phyloP scores from a whole-genome alignment of 75 land plant genomes.

The Larix kaempferi region DNA sequence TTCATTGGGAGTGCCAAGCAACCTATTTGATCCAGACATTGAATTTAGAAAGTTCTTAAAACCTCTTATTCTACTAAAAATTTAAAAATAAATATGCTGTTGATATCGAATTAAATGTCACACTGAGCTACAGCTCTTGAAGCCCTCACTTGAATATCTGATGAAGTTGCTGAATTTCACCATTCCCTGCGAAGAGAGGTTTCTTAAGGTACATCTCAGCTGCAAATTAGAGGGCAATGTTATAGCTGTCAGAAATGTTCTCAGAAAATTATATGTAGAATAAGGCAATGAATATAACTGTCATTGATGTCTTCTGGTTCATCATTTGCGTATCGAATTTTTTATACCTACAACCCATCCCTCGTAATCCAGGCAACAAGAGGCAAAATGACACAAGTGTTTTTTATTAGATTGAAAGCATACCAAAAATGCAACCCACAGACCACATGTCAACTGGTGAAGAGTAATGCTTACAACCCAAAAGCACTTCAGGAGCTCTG shows the following conservation, averaged over 20 bases:
- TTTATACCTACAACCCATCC: background rate
- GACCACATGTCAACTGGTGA: conserved; percentile 33
- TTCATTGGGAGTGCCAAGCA: conserved; percentile 34
- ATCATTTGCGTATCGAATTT: too few species aligned
- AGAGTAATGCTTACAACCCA: conserved; percentile 33
- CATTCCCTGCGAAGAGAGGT: conserved; percentile 27
- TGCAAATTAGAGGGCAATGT: conserved; percentile 8
- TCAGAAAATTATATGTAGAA: background rate
- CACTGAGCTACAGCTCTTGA: background rate
- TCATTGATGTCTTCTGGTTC: too few species aligned
- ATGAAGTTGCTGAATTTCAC: conserved; percentile 26
- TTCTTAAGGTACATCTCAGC: conserved; percentile 17
- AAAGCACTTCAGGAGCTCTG: conserved; percentile 35
- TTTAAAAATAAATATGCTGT: background rate
- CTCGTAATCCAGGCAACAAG: background rate
- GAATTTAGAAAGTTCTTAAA: background rate
- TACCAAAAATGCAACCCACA: conserved; percentile 32
- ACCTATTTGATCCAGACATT: conserved; percentile 10
- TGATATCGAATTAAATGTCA: background rate
- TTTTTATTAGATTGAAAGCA: background rate
- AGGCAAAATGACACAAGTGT: background rate
- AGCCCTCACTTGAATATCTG: conserved; percentile 25
- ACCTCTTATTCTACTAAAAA: background rate
- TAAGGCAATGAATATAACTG: too few species aligned
- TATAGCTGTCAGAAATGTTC: background rate